phyloP scores from a whole-genome alignment of 2,329 filamentous ascomycete species.

The Pseudomassariella vexata region DNA sequence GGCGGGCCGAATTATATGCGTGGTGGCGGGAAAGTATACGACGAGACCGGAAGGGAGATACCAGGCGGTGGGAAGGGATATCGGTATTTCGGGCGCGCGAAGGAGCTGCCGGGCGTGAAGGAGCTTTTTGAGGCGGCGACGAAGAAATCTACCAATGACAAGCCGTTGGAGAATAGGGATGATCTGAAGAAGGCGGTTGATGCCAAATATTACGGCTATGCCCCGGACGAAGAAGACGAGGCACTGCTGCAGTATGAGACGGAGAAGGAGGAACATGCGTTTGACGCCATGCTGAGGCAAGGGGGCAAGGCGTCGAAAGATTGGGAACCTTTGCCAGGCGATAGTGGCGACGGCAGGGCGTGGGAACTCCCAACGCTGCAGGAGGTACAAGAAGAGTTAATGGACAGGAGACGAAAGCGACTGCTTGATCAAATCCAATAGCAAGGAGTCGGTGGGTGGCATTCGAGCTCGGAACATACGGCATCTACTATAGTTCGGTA shows the following conservation, averaged over 20 bases:
- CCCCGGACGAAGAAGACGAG: slow-evolving; percentile 85
- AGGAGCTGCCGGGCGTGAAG: slow-evolving; percentile 89
- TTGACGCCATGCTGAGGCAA: slow-evolving; percentile 58
- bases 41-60: slow-evolving; percentile 68
- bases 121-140: slow-evolving; percentile 84
- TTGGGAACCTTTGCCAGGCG: slow-evolving; percentile 85
- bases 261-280: slow-evolving; percentile 76
- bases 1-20: slow-evolving; percentile 98
- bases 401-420: slow-evolving; percentile 77
- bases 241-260: slow-evolving; percentile 74
- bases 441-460: no score
- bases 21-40: slow-evolving; percentile 62
- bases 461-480: no score
- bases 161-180: slow-evolving; percentile 60
- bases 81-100: slow-evolving; percentile 86
- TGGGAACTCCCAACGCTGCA: slow-evolving; percentile 84
- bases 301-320: slow-evolving; percentile 54
- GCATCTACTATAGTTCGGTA: no score
- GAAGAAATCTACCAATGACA: slow-evolving; percentile 49
- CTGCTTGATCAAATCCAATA: slow-evolving; percentile 70
- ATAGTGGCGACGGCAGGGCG: slow-evolving; percentile 71
- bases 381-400: slow-evolving; percentile 89
- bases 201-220: slow-evolving; percentile 94
- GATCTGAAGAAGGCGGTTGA: slow-evolving; percentile 75
- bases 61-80: slow-evolving; percentile 80